These are phyloP conservation scores for Chytridiales sp. DNA, from an alignment of 371 early-diverging fungal species.

Conservation along the genomic window DNA sequence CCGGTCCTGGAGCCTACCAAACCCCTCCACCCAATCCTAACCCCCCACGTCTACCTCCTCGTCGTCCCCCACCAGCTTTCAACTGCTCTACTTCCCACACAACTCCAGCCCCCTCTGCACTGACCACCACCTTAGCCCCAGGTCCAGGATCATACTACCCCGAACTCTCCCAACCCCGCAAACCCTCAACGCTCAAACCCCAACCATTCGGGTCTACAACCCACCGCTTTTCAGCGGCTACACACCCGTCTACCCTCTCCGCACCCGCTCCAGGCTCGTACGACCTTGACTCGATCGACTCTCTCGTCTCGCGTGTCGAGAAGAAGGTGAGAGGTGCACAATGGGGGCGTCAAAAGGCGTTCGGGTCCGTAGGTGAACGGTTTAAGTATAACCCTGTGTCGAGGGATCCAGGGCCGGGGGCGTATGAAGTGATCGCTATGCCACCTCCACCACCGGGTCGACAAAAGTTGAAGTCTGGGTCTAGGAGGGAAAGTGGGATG, in stretches of 20 bases:
- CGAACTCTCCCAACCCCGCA: conserved; percentile 29
- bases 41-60: neutral
- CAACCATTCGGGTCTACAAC: conserved; percentile 47
- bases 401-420: conserved; percentile 33
- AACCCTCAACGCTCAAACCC: conserved; percentile 29
- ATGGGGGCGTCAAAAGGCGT: conserved; percentile 25
- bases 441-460: conserved; percentile 17
- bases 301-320: conserved; percentile 19
- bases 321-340: conserved; percentile 14
- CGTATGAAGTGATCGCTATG: conserved; percentile 30
- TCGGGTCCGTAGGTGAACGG: conserved; percentile 37
- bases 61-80: conserved; percentile 21
- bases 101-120: conserved; percentile 24
- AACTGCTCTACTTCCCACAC: conserved; percentile 20
- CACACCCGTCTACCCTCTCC: conserved; percentile 5
- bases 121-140: conserved; percentile 33
- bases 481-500: too few species aligned
- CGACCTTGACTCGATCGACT: conserved; percentile 36
- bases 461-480: too few species aligned
- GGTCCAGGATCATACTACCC: conserved; percentile 49
- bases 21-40: conserved; percentile 24
- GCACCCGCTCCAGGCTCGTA: conserved; percentile 42
- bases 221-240: conserved; percentile 28
- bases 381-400: conserved; percentile 18
- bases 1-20: conserved; percentile 45